A percentile compares a stretch with the other conserved stretches of the same genome.
These are phyloP conservation scores for Punctularia strigosozonata DNA, from an alignment of 768 basidiomycete species.

Conservation along the genomic window DNA sequence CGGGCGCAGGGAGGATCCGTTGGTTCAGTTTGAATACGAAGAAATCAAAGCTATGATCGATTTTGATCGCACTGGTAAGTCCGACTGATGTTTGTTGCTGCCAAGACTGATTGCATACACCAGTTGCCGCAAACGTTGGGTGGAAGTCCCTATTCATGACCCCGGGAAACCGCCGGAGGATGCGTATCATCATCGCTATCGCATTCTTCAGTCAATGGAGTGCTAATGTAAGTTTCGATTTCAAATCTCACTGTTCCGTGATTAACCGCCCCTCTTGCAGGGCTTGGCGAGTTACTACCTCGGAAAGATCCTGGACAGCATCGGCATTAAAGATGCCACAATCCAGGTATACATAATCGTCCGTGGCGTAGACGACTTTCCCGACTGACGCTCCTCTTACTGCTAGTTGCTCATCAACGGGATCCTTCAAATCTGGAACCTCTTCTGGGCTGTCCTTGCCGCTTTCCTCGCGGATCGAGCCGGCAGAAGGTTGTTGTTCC, in stretches of 20 bases:
- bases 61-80: too few species aligned
- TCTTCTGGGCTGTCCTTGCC: constrained; percentile 37
- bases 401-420: too few species aligned
- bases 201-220: constrained; percentile 21
- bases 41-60: constrained; percentile 25
- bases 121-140: constrained; percentile 10
- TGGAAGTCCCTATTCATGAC: constrained; percentile 19
- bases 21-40: constrained; percentile 18
- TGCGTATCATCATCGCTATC: constrained; percentile 20
- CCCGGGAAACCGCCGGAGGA: constrained; percentile 20
- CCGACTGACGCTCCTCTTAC: too few species aligned
- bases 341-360: too few species aligned
- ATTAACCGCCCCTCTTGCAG: constrained; percentile 27
- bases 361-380: too few species aligned
- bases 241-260: background rate
- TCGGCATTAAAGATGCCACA: background rate
- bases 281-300: constrained; percentile 39
- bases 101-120: too few species aligned
- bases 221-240: constrained; percentile 12
- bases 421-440: constrained; percentile 42
- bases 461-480: constrained; percentile 36
- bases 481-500: constrained; percentile 39
- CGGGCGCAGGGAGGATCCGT: constrained; percentile 6
- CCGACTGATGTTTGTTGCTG: too few species aligned
- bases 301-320: constrained; percentile 23